A percentile compares a stretch with the other conserved stretches of the same genome.
phyloP scores from a whole-genome alignment of 2,329 filamentous ascomycete species.

The Tricladium varicosporioides region DNA sequence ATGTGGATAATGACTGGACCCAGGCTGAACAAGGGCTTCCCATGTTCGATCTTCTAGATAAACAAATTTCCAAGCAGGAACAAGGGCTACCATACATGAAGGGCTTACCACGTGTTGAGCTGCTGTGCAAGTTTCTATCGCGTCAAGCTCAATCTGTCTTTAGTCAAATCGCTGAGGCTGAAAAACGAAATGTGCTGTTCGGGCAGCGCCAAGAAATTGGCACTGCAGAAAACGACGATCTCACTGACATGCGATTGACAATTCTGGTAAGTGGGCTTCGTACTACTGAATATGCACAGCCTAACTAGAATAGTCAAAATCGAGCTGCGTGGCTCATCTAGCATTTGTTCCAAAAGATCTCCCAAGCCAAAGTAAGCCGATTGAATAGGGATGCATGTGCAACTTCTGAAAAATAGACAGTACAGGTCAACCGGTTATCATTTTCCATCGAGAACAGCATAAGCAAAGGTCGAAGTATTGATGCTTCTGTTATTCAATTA shows the following conservation, averaged over 20 bases:
- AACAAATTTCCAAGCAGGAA: constrained; percentile 31
- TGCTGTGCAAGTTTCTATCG: constrained; percentile 58
- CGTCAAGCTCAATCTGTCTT: constrained; percentile 61
- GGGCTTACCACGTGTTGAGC: constrained; percentile 59
- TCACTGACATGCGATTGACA: constrained; percentile 30
- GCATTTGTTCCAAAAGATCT: constrained; percentile 26
- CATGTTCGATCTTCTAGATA: constrained; percentile 46
- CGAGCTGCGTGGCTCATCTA: constrained; percentile 19
- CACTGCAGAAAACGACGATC: constrained; percentile 12
- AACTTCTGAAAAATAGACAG: constrained; percentile 19
- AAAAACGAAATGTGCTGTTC: constrained; percentile 67
- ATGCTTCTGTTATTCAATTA: constrained; percentile 25
- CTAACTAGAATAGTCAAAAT: constrained; percentile 19
- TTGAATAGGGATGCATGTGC: neutral
- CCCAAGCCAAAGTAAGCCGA: constrained; percentile 22
- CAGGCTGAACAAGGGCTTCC: constrained; percentile 44
- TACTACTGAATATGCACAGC: neutral
- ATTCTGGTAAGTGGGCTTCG: constrained; percentile 18
- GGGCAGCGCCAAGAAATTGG: constrained; percentile 44
- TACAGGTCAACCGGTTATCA: constrained; percentile 28
- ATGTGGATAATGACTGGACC: constrained; percentile 47
- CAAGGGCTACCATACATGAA: constrained; percentile 40
- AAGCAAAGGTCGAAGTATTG: constrained; percentile 24
- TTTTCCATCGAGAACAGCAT: constrained; percentile 32
- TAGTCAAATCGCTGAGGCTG: constrained; percentile 64